Evolutionary conservation across 441 rosid species (phyloP), one percentile per base, ranked within the genome.

Genomic region (Breynia disticha): DNA sequence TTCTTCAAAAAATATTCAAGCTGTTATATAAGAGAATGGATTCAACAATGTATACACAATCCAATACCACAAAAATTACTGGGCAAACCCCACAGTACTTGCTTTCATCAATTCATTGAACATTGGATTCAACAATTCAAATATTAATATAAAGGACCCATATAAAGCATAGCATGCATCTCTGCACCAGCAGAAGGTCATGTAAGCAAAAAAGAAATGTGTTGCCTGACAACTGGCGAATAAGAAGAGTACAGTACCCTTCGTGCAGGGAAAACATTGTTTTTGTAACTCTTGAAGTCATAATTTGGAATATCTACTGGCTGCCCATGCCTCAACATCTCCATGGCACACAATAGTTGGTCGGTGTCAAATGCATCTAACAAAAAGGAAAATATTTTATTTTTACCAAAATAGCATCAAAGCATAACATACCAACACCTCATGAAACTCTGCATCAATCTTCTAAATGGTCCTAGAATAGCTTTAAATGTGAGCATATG

Each of bases 361-460:
- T 83, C 95, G 39, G 89, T 94, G 72, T 93, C 82, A 71, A 93
- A 94, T 60, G 97, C 99, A 78, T 94, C 99, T 94, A 73, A 63
- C 24, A 70, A 70, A 53, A 65, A 48, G 48, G 64, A 56, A 50
- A 65, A 59, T 17, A 48, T 53, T 46, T 16, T 41, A 42, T 55
- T 53, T 46, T 16, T 41, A 42, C 57, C 60, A 52, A 61, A 8
- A 67, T 46, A 55, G 35, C 39, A 57, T 46, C 21, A 11, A 48
- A 24, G 47, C 38, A 44, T 20, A 54, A n/a, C 52, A 59, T 24
- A 45, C 21, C 48, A 19, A 38, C 58, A 52, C 28, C 19, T 38
- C 47, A 47, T 52, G 45, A 46, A 51, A 19, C 49, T 48, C 52
- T 7, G 21, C 24, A 19, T 19, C 8, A 22, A 17, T 17, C 12